These are phyloP conservation scores for Thyridium curvatum DNA, from an alignment of 2,329 filamentous ascomycete species.

Conservation along the genomic window DNA sequence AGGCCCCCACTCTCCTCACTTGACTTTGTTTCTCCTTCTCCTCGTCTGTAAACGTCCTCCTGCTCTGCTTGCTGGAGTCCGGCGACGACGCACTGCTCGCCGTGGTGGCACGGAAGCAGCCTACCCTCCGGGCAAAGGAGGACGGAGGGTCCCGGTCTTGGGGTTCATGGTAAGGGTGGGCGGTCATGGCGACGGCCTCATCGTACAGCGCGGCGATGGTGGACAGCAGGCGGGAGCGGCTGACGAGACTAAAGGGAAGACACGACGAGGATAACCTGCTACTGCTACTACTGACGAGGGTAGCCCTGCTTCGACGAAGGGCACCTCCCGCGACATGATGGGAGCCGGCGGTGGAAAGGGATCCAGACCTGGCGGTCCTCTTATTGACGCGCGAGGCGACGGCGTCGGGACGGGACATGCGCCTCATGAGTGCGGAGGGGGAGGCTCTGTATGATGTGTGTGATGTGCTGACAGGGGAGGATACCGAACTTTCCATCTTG, in stretches of 20 bases:
- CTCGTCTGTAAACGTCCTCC: conserved; percentile 13
- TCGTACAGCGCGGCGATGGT: too few relatives aligned
- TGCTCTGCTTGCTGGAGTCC: conserved; percentile 1
- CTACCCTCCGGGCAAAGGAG: neutral
- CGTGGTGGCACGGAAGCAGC: conserved; percentile 7
- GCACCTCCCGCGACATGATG: too few relatives aligned
- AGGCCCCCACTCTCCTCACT: conserved; percentile 18
- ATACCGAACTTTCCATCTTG: neutral
- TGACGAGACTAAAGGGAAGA: too few relatives aligned
- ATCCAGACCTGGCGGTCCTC: neutral
- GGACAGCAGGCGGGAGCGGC: too few relatives aligned
- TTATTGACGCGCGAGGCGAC: neutral
- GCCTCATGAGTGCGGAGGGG: neutral
- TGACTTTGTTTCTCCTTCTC: conserved; percentile 15
- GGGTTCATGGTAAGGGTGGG: neutral
- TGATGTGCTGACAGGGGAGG: neutral
- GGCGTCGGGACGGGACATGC: neutral
- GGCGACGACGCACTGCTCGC: neutral
- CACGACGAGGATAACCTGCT: too few relatives aligned
- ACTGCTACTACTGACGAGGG: too few relatives aligned
- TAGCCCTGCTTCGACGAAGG: too few relatives aligned
- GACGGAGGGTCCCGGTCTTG: neutral
- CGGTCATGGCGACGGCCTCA: neutral
- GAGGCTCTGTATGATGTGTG: too few relatives aligned
- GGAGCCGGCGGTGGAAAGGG: neutral